A percentile compares a stretch with the other conserved stretches of the same genome.
These are phyloP conservation scores for Metarhizium humberi DNA, from an alignment of 2,329 filamentous ascomycete genomes.

Conservation along the genomic window DNA sequence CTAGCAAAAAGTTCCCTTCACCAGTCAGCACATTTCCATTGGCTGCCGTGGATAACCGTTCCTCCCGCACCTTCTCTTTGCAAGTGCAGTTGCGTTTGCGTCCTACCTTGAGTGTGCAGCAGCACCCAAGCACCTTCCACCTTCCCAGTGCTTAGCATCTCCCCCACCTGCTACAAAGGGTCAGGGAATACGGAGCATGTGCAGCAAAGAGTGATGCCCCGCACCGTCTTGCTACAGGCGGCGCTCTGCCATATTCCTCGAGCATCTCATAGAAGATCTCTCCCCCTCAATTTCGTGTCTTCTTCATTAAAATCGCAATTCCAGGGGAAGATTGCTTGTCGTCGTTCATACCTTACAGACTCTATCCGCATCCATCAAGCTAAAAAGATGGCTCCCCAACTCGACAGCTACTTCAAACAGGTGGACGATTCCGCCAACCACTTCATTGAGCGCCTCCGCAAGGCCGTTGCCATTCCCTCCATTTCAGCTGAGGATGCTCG, in stretches of 20 bases:
- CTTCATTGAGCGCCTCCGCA: slow-evolving; percentile 83
- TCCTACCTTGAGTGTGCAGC: slow-evolving; percentile 7
- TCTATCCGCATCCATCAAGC: slow-evolving; percentile 49
- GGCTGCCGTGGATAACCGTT: slow-evolving; percentile 21
- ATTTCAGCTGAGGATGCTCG: slow-evolving; percentile 86
- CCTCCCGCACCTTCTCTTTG: slow-evolving; percentile 1
- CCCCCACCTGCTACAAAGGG: slow-evolving; percentile 1
- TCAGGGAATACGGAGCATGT: neutral
- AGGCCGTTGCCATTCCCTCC: slow-evolving; percentile 93
- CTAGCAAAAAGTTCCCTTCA: neutral
- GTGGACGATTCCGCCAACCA: slow-evolving; percentile 69
- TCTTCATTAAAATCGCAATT: slow-evolving; percentile 6
- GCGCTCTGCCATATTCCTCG: slow-evolving; percentile 9
- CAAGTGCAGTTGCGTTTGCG: neutral
- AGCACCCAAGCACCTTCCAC: neutral
- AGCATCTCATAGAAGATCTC: slow-evolving; percentile 12
- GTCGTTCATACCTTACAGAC: slow-evolving; percentile 41
- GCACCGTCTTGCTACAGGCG: slow-evolving; percentile 29
- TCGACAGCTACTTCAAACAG: slow-evolving; percentile 89
- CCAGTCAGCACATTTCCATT: slow-evolving; percentile 10
- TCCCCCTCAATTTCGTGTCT: slow-evolving; percentile 13
- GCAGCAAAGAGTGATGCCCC: slow-evolving; percentile 28
- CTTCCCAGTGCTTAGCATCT: neutral
- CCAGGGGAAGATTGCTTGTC: slow-evolving; percentile 4
- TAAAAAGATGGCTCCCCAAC: slow-evolving; percentile 77